Evolutionary conservation across 2,329 filamentous ascomycete species (phyloP), one percentile per base, ranked within the genome.

Genomic region (Curvularia sp.): DNA sequence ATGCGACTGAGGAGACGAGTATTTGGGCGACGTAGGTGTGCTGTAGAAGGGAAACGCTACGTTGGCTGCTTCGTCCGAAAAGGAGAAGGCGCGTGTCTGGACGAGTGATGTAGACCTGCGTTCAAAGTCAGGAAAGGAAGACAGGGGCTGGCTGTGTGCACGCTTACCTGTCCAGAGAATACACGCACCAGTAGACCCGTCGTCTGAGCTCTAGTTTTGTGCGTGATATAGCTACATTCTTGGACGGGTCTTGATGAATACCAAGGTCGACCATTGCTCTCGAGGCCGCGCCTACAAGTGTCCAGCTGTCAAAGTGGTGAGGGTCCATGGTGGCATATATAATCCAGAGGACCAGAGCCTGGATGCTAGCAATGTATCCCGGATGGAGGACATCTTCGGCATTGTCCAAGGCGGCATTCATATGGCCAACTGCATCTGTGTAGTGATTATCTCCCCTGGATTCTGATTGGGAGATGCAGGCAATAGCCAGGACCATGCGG

Each of bases 321-420:
- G 94, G 93, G 68, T 98, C 93, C 49, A 97, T 82, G 81, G 95
- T 90, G 3, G 94, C 89, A 75, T 97, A 98, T 68, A 96, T 88
- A 0, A 92, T 93, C 51, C 98, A 85, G 2, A 98, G 82, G 2
- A 97, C 79, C 21, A 98, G 82, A 0, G 93, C 93, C 74, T 97
- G 93, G 15, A 98, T 92, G 67, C 95, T 94, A 1, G 86, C 86
- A 23, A 92, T 86, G 53, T 92, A 92, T 19, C 94, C 94, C 0
- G 94, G 94, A 67, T 89, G 89, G 23, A 99, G 83, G 8, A 96
- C 93, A 47, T 88, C 85, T 70, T 97, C 92, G 0, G 92, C 89
- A 71, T 92, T 87, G 21, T 87, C 84, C 62, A 98, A 80, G 1
- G 94, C 94, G 18, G 83, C 83, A 57, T 82, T 83, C 23, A 88